Conservation (phyloP, 1,139 yeast species). For the Geotrichum klebahnii region DNA sequence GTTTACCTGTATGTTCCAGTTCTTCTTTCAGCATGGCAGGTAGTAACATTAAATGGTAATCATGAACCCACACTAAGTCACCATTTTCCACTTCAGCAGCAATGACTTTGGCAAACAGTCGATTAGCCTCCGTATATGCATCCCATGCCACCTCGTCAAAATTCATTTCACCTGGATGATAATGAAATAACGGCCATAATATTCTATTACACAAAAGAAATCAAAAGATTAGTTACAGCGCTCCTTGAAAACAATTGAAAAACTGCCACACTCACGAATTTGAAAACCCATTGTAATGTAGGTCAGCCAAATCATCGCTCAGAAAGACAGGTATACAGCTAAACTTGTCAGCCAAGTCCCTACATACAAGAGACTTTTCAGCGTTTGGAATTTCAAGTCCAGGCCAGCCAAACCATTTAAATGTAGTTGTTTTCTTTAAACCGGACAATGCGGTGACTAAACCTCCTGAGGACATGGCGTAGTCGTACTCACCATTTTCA, state of each 20-base stretch:
- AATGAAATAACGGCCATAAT: slow-evolving; percentile 96
- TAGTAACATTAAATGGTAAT: slow-evolving; percentile 90
- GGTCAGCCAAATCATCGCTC: slow-evolving; percentile 83
- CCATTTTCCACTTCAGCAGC: slow-evolving; percentile 69
- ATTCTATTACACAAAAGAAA: too few relatives aligned
- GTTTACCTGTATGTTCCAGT: slow-evolving; percentile 47
- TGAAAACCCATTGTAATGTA: slow-evolving; percentile 94
- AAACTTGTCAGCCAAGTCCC: slow-evolving; percentile 70
- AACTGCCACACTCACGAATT: slow-evolving; percentile 47
- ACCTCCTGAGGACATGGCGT: slow-evolving; percentile 94
- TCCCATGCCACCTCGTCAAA: slow-evolving; percentile 98
- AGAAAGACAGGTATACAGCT: slow-evolving; percentile 88
- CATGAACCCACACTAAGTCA: slow-evolving; percentile 96
- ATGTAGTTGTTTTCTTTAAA: slow-evolving; percentile 73
- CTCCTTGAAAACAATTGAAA: background rate
- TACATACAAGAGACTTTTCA: slow-evolving; percentile 65
- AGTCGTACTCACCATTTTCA: slow-evolving; percentile 62
- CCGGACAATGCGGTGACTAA: slow-evolving; percentile 95
- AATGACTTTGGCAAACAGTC: slow-evolving; percentile 72
- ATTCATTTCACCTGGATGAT: slow-evolving; percentile 98
- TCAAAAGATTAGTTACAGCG: background rate
- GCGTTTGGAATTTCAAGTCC: slow-evolving; percentile 76
- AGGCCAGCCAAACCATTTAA: slow-evolving; percentile 99
- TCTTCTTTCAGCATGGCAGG: slow-evolving; percentile 83
- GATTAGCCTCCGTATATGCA: slow-evolving; percentile 92